A percentile compares a stretch with the other conserved stretches of the same genome.
Evolutionary conservation across 2,329 filamentous ascomycete species (phyloP).

Genomic region (Cercospora citrullina): DNA sequence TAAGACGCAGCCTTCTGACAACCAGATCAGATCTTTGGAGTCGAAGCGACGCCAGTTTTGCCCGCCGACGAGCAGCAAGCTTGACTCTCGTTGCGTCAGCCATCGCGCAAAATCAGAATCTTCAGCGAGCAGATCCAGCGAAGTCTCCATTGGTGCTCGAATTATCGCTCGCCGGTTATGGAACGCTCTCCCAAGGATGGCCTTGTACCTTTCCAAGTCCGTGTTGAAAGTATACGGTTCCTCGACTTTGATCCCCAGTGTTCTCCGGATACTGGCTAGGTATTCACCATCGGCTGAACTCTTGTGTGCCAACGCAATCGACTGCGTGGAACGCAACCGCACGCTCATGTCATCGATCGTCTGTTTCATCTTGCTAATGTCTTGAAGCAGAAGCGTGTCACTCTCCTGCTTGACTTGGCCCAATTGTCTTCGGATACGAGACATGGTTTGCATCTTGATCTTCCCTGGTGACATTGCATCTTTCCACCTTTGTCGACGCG

Average conservation of each 20-base stretch:
- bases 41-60: not conserved
- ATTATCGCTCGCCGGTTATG: not conserved
- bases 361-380: constrained; percentile 1
- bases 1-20: not conserved
- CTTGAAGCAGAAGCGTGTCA: constrained; percentile 8
- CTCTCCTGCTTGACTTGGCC: constrained; percentile 6
- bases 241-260: not conserved
- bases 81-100: not conserved
- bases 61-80: not conserved
- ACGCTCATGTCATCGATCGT: not conserved
- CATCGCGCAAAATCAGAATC: not conserved
- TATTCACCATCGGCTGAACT: not conserved
- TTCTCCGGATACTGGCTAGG: not conserved
- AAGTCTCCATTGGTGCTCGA: not conserved
- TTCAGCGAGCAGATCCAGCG: not conserved
- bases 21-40: not conserved
- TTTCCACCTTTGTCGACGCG: not conserved
- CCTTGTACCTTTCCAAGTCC: not conserved
- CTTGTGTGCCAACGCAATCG: not conserved
- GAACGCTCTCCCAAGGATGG: not conserved
- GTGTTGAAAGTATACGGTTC: not conserved
- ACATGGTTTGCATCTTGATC: constrained; percentile 5
- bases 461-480: constrained; percentile 2
- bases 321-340: not conserved
- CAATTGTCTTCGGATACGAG: constrained; percentile 4